Evolutionary conservation across 139 green algal species (phyloP).

Genomic region (Monoraphidium neglectum): DNA sequence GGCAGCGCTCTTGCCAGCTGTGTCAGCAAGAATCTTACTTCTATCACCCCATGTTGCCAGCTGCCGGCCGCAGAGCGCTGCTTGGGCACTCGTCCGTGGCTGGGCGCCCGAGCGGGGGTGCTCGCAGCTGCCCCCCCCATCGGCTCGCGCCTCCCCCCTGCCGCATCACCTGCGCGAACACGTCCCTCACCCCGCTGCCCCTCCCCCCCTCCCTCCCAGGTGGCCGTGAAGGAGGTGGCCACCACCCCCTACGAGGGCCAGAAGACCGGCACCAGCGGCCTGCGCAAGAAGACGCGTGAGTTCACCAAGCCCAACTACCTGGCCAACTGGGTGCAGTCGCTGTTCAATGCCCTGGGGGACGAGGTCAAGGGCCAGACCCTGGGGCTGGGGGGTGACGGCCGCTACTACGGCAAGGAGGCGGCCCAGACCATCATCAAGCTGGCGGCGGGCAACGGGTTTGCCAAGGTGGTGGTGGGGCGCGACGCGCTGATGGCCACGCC

Average conservation of each 20-base stretch:
- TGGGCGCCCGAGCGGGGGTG: too few relatives aligned
- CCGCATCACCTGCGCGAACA: too few relatives aligned
- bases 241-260: slow-evolving; percentile 98
- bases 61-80: too few relatives aligned
- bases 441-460: slow-evolving; percentile 75
- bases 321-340: slow-evolving; percentile 97
- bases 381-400: slow-evolving; percentile 95
- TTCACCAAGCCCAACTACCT: slow-evolving; percentile 96
- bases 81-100: too few relatives aligned
- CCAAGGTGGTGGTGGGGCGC: slow-evolving; percentile 89
- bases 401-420: slow-evolving; percentile 98
- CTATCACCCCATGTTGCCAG: too few relatives aligned
- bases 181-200: too few relatives aligned
- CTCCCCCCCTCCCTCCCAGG: slow-evolving; percentile 4
- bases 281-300: slow-evolving; percentile 97
- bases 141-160: too few relatives aligned
- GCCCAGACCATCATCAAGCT: slow-evolving; percentile 97
- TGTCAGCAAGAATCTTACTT: too few relatives aligned
- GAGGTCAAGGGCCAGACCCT: slow-evolving; percentile 88
- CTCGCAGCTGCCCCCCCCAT: too few relatives aligned
- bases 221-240: slow-evolving; percentile 74
- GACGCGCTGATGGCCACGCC: slow-evolving; percentile 97
- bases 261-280: slow-evolving; percentile 97
- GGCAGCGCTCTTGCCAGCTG: too few relatives aligned
- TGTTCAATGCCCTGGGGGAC: slow-evolving; percentile 91